Evolutionary conservation across 352 stramenopile species (phyloP).

Genomic region (Globisporangium perplexum): DNA sequence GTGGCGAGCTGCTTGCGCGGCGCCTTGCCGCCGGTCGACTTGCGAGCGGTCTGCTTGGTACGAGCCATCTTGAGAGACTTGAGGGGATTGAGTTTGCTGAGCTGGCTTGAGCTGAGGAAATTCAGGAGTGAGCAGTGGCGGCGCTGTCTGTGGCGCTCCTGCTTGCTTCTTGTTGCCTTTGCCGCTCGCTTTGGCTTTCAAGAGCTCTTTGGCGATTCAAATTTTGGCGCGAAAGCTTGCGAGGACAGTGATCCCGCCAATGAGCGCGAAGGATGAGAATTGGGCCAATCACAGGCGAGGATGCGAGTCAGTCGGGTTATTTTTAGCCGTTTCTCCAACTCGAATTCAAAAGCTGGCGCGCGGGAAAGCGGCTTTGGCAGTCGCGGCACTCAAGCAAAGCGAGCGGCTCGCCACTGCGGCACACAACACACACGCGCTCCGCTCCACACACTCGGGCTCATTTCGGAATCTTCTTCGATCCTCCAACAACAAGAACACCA

Average conservation of each 20-base stretch:
- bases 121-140: constrained; percentile 34
- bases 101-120: constrained; percentile 38
- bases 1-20: constrained; percentile 92
- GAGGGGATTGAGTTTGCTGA: constrained; percentile 7
- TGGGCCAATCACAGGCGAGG: constrained; percentile 6
- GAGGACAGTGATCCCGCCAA: constrained; percentile 19
- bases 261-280: constrained; percentile 5
- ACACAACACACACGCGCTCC: no score
- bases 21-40: constrained; percentile 93
- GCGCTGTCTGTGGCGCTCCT: not conserved
- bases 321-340: not conserved
- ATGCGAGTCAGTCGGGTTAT: not conserved
- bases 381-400: no score
- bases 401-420: no score
- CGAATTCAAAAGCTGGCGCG: not conserved
- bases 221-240: constrained; percentile 1
- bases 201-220: not conserved
- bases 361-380: no score
- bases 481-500: constrained; percentile 8
- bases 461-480: constrained; percentile 52
- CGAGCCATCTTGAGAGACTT: constrained; percentile 69
- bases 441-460: constrained; percentile 14
- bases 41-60: constrained; percentile 96
- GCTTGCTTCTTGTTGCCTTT: no score
- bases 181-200: no score